These are phyloP conservation scores for Phaeotremella skinneri DNA, from an alignment of 768 basidiomycete species.

Conservation along the genomic window DNA sequence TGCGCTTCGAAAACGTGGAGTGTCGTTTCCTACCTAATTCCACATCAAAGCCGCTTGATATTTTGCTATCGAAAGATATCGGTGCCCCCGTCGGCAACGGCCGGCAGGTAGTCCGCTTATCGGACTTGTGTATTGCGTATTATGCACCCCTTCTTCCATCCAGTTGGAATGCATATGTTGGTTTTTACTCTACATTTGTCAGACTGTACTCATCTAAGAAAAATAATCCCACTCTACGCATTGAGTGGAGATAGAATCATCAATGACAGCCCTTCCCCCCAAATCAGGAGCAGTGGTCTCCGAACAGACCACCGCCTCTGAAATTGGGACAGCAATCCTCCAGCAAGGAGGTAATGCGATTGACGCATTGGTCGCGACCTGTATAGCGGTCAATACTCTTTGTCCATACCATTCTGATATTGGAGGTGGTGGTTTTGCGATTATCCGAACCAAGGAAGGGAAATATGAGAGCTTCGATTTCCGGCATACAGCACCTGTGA, in stretches of 20 bases:
- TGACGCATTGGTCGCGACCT: conserved; percentile 42
- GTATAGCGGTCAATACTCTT: conserved; percentile 35
- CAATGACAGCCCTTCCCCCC: not conserved
- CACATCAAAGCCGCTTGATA: no score
- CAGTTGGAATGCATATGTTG: no score
- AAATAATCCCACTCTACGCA: not conserved
- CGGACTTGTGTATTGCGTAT: no score
- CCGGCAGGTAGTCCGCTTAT: no score
- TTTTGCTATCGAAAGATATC: no score
- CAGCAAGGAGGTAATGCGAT: conserved; percentile 39
- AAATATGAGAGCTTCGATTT: conserved; percentile 34
- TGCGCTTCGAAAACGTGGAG: no score
- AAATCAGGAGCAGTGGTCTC: conserved; percentile 27
- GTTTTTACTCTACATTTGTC: no score
- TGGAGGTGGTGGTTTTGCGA: conserved; percentile 46
- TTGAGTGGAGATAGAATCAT: no score
- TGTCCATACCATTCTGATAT: conserved; percentile 38
- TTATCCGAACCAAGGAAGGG: conserved; percentile 27
- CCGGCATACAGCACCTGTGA: conserved; percentile 42
- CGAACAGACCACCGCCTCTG: conserved; percentile 32
- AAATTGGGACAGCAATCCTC: conserved; percentile 34
- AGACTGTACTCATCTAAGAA: not conserved
- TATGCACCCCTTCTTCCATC: no score
- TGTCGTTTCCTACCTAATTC: no score
- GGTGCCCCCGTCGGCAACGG: no score